phyloP scores from a whole-genome alignment of 257 asterid species.

The Solanum ahanhuiri region DNA sequence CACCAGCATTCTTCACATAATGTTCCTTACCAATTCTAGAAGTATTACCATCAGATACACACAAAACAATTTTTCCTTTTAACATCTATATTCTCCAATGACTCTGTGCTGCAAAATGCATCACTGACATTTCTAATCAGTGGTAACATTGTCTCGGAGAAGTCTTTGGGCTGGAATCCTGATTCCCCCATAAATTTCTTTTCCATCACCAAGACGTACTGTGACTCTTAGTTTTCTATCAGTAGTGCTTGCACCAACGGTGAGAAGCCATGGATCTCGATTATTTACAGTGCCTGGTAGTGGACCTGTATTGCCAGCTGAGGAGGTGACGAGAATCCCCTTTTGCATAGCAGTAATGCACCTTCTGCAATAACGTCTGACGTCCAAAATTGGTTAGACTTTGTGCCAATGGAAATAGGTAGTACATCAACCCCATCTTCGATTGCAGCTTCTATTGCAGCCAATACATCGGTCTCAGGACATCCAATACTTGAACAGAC shows the following conservation, averaged over 20 bases:
- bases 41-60: background rate
- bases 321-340: background rate
- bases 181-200: slow-evolving; percentile 17
- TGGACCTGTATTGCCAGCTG: background rate
- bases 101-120: slow-evolving; percentile 1
- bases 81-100: background rate
- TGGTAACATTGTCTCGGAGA: background rate
- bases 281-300: background rate
- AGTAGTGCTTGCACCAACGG: background rate
- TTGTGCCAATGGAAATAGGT: background rate
- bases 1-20: slow-evolving; percentile 23
- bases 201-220: slow-evolving; percentile 10
- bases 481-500: background rate
- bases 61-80: slow-evolving; percentile 17
- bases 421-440: background rate
- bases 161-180: background rate
- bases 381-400: background rate
- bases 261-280: background rate
- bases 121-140: background rate
- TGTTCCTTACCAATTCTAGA: slow-evolving; percentile 1
- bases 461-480: background rate
- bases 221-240: background rate
- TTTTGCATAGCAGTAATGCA: background rate
- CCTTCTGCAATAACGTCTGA: background rate
- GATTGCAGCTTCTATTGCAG: background rate